phyloP scores from a whole-genome alignment of 2,329 filamentous ascomycete genomes.

The Teratosphaeriaceae sp. region DNA sequence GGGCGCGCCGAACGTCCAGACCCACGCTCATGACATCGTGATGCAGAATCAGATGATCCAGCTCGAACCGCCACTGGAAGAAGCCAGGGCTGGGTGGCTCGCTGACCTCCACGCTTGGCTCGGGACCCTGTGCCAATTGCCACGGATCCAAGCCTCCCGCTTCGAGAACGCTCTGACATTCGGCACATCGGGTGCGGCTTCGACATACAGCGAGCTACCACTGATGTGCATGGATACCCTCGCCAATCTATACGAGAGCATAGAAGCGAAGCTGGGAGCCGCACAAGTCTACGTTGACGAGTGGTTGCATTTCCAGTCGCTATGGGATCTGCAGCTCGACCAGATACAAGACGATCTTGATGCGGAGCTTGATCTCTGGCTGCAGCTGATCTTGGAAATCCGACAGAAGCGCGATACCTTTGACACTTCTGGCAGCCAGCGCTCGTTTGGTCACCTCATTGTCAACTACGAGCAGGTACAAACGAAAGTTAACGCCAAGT shows the following conservation, averaged over 20 bases:
- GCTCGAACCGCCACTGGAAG: slow-evolving; percentile 87
- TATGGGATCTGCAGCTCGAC: slow-evolving; percentile 96
- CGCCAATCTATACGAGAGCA: slow-evolving; percentile 69
- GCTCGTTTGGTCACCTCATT: slow-evolving; percentile 85
- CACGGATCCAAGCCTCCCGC: slow-evolving; percentile 88
- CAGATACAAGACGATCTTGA: slow-evolving; percentile 90
- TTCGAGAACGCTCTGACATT: slow-evolving; percentile 81
- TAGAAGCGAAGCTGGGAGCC: slow-evolving; percentile 75
- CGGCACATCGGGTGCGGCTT: slow-evolving; percentile 42
- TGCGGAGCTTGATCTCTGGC: slow-evolving; percentile 85
- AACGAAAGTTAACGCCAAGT: slow-evolving; percentile 97
- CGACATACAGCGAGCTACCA: slow-evolving; percentile 77
- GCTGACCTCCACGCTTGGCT: slow-evolving; percentile 90
- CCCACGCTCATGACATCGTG: slow-evolving; percentile 81
- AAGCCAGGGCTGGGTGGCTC: slow-evolving; percentile 88
- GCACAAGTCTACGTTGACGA: slow-evolving; percentile 89
- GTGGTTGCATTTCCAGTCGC: slow-evolving; percentile 96
- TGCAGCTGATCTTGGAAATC: slow-evolving; percentile 94
- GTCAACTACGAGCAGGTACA: slow-evolving; percentile 99
- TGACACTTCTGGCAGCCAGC: slow-evolving; percentile 90
- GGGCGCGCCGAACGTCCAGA: slow-evolving; percentile 57
- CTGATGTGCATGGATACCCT: slow-evolving; percentile 75
- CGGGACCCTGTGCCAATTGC: slow-evolving; percentile 82
- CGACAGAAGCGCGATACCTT: slow-evolving; percentile 93
- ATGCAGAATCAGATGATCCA: slow-evolving; percentile 99